These are phyloP conservation scores for Podospora comata DNA, from an alignment of 495 filamentous ascomycete genomes.

Conservation along the genomic window DNA sequence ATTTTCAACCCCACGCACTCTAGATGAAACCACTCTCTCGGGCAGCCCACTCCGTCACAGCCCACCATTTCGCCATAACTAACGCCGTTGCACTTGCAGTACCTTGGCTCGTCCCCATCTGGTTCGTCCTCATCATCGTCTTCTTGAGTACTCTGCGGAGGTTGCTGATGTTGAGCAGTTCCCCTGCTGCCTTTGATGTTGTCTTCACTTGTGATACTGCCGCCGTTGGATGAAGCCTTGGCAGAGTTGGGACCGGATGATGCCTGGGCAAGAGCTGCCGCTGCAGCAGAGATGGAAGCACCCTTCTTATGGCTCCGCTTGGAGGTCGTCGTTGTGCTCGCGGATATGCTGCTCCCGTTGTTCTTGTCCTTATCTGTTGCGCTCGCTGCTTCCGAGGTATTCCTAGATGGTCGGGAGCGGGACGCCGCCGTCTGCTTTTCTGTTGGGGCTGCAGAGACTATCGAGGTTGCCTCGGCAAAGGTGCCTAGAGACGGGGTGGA, in stretches of 20 bases:
- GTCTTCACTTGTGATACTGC: slow-evolving; percentile 3
- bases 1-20: slow-evolving; percentile 85
- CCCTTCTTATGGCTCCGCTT: slow-evolving; percentile 74
- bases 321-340: slow-evolving; percentile 18
- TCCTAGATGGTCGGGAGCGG: slow-evolving; percentile 30
- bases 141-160: slow-evolving; percentile 25
- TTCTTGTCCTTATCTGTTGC: slow-evolving; percentile 5
- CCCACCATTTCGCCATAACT: slow-evolving; percentile 98
- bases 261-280: slow-evolving; percentile 13
- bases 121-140: slow-evolving; percentile 52
- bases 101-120: slow-evolving; percentile 78
- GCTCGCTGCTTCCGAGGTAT: slow-evolving; percentile 14
- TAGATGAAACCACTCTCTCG: slow-evolving; percentile 94
- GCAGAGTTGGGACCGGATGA: not conserved
- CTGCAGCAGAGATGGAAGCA: slow-evolving; percentile 39
- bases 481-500: slow-evolving; percentile 54
- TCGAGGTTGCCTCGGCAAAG: slow-evolving; percentile 47
- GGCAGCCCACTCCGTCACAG: slow-evolving; percentile 86
- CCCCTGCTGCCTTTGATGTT: slow-evolving; percentile 32
- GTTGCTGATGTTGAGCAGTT: slow-evolving; percentile 15
- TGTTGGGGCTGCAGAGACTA: slow-evolving; percentile 18
- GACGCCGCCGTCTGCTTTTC: slow-evolving; percentile 5
- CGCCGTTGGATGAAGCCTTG: not conserved
- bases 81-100: slow-evolving; percentile 90
- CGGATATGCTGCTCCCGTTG: slow-evolving; percentile 28